Evolutionary conservation across 805 yeast genomes (phyloP).

Genomic region (Kluyveromyces siamensis): DNA sequence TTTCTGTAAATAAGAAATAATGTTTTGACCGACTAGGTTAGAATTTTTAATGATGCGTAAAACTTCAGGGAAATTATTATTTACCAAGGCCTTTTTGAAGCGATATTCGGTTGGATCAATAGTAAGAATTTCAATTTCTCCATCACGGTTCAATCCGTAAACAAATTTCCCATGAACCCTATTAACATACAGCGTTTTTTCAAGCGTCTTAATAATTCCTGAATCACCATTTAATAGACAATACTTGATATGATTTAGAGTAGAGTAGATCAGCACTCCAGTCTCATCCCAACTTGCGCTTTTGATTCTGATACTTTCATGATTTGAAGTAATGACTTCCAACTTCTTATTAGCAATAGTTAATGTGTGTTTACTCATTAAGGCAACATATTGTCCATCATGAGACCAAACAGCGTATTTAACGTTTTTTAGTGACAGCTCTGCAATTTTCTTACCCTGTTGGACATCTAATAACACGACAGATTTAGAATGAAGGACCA

Average conservation of each 20-base stretch:
- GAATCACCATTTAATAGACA: slow-evolving; percentile 87
- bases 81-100: slow-evolving; percentile 86
- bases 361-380: slow-evolving; percentile 85
- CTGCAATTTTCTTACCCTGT: slow-evolving; percentile 72
- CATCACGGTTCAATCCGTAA: slow-evolving; percentile 76
- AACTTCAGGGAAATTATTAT: slow-evolving; percentile 86
- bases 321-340: slow-evolving; percentile 73
- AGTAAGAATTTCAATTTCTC: slow-evolving; percentile 64
- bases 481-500: slow-evolving; percentile 60
- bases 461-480: slow-evolving; percentile 87
- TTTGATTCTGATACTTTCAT: slow-evolving; percentile 93
- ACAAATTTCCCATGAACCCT: slow-evolving; percentile 62
- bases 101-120: slow-evolving; percentile 97
- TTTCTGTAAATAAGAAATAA: slow-evolving; percentile 88
- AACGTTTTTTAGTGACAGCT: slow-evolving; percentile 62
- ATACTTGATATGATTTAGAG: slow-evolving; percentile 92
- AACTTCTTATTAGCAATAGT: slow-evolving; percentile 76
- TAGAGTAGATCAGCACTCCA: slow-evolving; percentile 85
- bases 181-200: slow-evolving; percentile 75
- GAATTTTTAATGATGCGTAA: slow-evolving; percentile 80
- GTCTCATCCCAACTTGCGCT: slow-evolving; percentile 97
- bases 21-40: slow-evolving; percentile 92
- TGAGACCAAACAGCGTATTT: slow-evolving; percentile 85
- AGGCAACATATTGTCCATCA: slow-evolving; percentile 80
- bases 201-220: slow-evolving; percentile 90